Evolutionary conservation across 495 filamentous ascomycete species (phyloP).

Genomic region (Penicillium riverlandense): DNA sequence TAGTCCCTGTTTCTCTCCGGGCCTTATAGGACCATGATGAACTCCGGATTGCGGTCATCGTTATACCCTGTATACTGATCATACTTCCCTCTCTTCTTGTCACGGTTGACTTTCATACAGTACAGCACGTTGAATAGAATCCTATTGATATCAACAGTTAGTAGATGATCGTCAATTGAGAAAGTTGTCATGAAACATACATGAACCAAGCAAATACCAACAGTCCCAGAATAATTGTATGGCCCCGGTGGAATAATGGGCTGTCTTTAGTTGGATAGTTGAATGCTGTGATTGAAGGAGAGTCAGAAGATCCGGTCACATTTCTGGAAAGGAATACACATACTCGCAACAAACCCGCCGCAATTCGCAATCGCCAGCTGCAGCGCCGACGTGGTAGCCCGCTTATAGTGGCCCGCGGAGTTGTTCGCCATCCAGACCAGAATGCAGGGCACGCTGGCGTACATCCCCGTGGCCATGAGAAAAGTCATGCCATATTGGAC

Average conservation of each 20-base stretch:
- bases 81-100: conserved; percentile 58
- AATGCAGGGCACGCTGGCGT: conserved; percentile 40
- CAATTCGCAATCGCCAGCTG: conserved; percentile 50
- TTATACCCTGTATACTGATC: conserved; percentile 48
- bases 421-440: conserved; percentile 54
- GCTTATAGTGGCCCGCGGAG: conserved; percentile 56
- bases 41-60: conserved; percentile 61
- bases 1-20: not conserved
- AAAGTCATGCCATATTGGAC: conserved; percentile 51
- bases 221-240: conserved; percentile 51
- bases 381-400: conserved; percentile 47
- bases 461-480: conserved; percentile 45
- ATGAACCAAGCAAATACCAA: conserved; percentile 56
- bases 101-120: conserved; percentile 58
- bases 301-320: not conserved
- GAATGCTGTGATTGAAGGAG: conserved; percentile 33
- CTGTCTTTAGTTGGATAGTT: conserved; percentile 49
- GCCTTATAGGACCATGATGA: conserved; percentile 52
- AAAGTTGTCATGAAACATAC: conserved; percentile 35
- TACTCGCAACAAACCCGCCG: conserved; percentile 50
- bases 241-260: conserved; percentile 43
- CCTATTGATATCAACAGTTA: conserved; percentile 21
- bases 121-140: conserved; percentile 57
- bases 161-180: not conserved
- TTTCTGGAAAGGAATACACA: conserved; percentile 20